Evolutionary conservation across 495 filamentous ascomycete genomes (phyloP).

Genomic region (Diplogelasinospora grovesii): DNA sequence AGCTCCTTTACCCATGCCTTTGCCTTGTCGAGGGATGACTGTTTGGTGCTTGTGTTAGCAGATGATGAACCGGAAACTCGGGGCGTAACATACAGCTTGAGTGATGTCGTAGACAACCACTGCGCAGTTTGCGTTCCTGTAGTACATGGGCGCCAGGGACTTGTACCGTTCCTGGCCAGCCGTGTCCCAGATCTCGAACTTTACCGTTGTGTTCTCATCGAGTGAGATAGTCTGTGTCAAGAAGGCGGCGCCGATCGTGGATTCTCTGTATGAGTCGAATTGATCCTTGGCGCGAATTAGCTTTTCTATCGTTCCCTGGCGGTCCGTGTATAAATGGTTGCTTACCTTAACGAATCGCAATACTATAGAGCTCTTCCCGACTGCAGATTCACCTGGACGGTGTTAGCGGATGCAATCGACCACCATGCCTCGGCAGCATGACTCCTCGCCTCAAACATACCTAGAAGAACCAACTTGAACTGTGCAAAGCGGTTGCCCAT

Average conservation of each 20-base stretch:
- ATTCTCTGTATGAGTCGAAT: slow-evolving; percentile 99
- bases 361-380: slow-evolving; percentile 98
- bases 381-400: slow-evolving; percentile 82
- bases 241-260: slow-evolving; percentile 97
- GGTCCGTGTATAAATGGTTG: background rate
- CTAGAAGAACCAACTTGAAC: slow-evolving; percentile 96
- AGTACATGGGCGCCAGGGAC: slow-evolving; percentile 98
- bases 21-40: slow-evolving; percentile 96
- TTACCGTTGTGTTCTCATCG: slow-evolving; percentile 95
- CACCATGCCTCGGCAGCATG: no score
- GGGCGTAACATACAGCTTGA: slow-evolving; percentile 68
- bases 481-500: slow-evolving; percentile 77
- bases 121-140: slow-evolving; percentile 96
- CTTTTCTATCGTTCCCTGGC: background rate
- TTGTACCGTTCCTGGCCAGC: slow-evolving; percentile 98
- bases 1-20: slow-evolving; percentile 99
- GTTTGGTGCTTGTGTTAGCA: slow-evolving; percentile 9
- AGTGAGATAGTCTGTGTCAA: slow-evolving; percentile 96
- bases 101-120: slow-evolving; percentile 99
- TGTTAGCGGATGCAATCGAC: no score
- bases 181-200: slow-evolving; percentile 99
- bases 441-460: no score
- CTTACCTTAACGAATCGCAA: slow-evolving; percentile 94
- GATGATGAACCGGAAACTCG: background rate
- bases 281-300: slow-evolving; percentile 62